Conservation (phyloP, 306 rosid genomes). For the Quercus parvula region DNA sequence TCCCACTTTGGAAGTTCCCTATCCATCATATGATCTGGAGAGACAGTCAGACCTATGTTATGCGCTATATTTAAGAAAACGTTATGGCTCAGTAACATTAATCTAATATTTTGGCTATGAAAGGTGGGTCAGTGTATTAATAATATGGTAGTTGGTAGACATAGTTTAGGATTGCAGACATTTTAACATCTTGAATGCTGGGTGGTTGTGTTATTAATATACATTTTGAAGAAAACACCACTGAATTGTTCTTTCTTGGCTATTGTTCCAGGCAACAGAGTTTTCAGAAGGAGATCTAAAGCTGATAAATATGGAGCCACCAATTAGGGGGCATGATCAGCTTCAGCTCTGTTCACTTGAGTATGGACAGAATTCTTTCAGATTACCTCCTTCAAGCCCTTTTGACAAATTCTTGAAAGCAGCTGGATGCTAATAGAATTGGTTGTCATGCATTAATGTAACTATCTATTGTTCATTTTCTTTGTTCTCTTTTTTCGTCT, state of each 20-base stretch:
- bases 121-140: neutral
- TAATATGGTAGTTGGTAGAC: neutral
- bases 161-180: neutral
- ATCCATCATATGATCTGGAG: no score
- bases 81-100: neutral
- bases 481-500: neutral
- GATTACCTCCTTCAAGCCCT: conserved; percentile 85
- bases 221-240: neutral
- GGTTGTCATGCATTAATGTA: conserved; percentile 14
- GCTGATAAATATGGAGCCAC: conserved; percentile 42
- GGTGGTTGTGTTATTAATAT: neutral
- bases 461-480: conserved; percentile 3
- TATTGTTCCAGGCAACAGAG: conserved; percentile 46
- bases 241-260: conserved; percentile 6
- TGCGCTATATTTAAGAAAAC: neutral
- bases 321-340: conserved; percentile 39
- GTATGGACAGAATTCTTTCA: conserved; percentile 49
- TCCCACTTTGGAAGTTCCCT: no score
- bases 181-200: neutral
- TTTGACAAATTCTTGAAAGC: conserved; percentile 92
- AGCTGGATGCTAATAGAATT: conserved; percentile 61
- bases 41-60: no score
- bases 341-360: conserved; percentile 44
- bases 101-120: neutral
- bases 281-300: conserved; percentile 44